Percentiles rank a stretch among this genome's conserved stretches.
Conservation (phyloP, 768 basidiomycete species). For the Boletus tomentosulus region DNA sequence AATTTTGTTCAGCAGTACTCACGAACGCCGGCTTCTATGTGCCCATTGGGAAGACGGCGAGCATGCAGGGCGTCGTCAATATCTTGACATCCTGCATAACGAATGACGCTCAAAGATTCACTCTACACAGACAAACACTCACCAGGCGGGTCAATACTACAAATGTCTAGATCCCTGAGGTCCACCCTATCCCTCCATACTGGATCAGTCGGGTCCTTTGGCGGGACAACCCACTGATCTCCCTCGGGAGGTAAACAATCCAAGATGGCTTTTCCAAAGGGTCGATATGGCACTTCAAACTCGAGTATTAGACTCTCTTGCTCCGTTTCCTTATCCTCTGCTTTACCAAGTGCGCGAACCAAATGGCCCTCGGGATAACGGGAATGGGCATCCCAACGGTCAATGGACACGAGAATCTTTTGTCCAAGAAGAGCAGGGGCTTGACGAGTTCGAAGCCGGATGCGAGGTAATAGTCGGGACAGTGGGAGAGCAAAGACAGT, state of each 20-base stretch:
- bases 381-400: conserved; percentile 83
- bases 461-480: conserved; percentile 86
- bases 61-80: conserved; percentile 98
- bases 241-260: conserved; percentile 89
- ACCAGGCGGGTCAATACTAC: conserved; percentile 98
- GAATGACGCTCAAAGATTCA: background rate
- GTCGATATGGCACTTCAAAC: conserved; percentile 92
- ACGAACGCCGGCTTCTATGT: conserved; percentile 98
- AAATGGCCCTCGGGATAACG: conserved; percentile 97
- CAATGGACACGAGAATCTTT: conserved; percentile 94
- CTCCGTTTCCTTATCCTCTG: conserved; percentile 93
- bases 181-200: conserved; percentile 87
- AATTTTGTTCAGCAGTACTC: conserved; percentile 36
- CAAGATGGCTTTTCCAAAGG: conserved; percentile 93
- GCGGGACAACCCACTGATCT: conserved; percentile 88
- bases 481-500: conserved; percentile 94
- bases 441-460: conserved; percentile 92
- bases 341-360: conserved; percentile 85
- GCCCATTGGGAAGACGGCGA: conserved; percentile 79
- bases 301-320: conserved; percentile 91
- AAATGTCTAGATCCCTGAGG: conserved; percentile 78
- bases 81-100: conserved; percentile 81
- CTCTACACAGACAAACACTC: conserved; percentile 9
- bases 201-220: conserved; percentile 48
- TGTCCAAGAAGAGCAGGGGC: conserved; percentile 84